Evolutionary conservation across 2,329 filamentous ascomycete genomes (phyloP), one percentile per base, ranked within the genome.

Genomic region (Exserohilum rostratum): DNA sequence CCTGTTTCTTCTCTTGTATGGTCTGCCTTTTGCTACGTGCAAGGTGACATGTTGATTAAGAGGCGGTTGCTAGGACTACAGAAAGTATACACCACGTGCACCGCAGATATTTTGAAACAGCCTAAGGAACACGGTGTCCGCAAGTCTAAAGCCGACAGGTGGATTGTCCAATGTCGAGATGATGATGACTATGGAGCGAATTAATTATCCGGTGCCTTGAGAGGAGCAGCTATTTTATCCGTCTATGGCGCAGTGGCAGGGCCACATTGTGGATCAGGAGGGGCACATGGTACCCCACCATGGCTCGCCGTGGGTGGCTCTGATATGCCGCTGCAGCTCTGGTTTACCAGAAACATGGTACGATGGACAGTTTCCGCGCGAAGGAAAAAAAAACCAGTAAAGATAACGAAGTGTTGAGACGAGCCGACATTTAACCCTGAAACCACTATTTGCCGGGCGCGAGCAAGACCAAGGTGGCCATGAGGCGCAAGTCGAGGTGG

Each of bases 141-240:
- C 22, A 18, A 18, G 42, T 11, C 42, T 18, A 15, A 43, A 33
- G 37, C 25, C 40, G n/a, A 18, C 25, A 22, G 9, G 22, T 25
- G 22, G 15, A 29, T 20, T 34, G 33, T 33, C 22, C 30, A 51
- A 20, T 44, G 40, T 18, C n/a, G 42, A 29, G 22, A 34, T 33
- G 20, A 25, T 47, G 18, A 33, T 6, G 39, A 30, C 30, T 25
- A 15, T 51, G 55, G 52, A 30, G 48, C 55, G 25, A 44, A 50
- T 45, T 52, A 58, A 59, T 62, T 62, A 62, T 60, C 60, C 60
- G 60, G 60, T 62, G 60, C 60, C 57, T 62, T 29, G 46, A 58
- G n/a, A 47, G 47, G 18, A 45, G 9, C 20, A 40, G 22, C 15
- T 50, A 61, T 35, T 62, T 62, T 62, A 62, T 46, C 60, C 60